phyloP scores from a whole-genome alignment of 345 rosid species.

The Syzygium jambos region DNA sequence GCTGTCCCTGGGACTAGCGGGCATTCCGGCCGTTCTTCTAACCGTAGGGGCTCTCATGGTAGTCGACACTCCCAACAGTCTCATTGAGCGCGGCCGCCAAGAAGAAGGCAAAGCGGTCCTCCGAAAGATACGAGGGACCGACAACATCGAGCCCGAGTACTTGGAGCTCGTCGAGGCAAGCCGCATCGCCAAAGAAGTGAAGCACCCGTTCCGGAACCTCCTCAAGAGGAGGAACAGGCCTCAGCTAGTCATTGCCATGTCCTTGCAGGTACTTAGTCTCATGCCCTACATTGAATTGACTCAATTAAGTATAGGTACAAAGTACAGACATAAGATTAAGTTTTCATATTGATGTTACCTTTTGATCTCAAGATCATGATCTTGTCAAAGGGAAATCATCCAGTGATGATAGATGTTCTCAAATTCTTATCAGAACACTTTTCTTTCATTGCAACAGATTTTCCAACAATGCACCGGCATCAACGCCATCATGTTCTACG shows the following conservation, averaged over 20 bases:
- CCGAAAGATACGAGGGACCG: constrained; percentile 64
- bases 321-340: background rate
- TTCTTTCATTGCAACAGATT: constrained; percentile 28
- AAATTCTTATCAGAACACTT: background rate
- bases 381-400: background rate
- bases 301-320: too few species aligned
- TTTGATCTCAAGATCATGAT: background rate
- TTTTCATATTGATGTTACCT: background rate
- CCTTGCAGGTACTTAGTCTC: constrained; percentile 50
- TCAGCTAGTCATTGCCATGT: constrained; percentile 68
- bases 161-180: constrained; percentile 88
- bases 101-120: constrained; percentile 91
- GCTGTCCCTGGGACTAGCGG: constrained; percentile 79
- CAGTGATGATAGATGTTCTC: background rate
- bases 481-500: constrained; percentile 97
- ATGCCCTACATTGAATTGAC: too few species aligned
- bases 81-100: constrained; percentile 71
- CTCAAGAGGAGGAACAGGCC: constrained; percentile 67
- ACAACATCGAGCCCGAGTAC: constrained; percentile 83
- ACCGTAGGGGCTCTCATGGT: constrained; percentile 77
- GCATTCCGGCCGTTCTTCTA: constrained; percentile 76
- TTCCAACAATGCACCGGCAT: constrained; percentile 96
- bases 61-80: constrained; percentile 88
- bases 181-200: constrained; percentile 66
- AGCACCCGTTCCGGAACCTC: constrained; percentile 85